phyloP scores from a whole-genome alignment of 2,329 filamentous ascomycete genomes.

The Trichophyton mentagrophytes region DNA sequence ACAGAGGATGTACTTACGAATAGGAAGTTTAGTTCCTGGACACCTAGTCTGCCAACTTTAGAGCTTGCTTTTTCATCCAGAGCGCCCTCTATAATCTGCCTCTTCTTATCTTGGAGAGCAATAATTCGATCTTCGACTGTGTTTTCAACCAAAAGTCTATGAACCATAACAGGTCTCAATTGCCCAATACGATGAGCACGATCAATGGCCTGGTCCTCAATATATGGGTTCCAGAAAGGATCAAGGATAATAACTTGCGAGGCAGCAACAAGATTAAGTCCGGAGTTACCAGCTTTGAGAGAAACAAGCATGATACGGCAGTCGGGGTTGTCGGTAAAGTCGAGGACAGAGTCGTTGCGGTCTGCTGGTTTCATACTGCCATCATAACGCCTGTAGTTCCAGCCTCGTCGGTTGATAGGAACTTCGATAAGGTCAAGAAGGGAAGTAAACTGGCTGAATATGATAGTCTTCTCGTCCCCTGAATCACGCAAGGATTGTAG shows the following conservation, averaged over 20 bases:
- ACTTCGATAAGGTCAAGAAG: constrained; percentile 67
- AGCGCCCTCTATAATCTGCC: constrained; percentile 61
- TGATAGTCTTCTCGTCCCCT: constrained; percentile 58
- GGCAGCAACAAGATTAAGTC: constrained; percentile 71
- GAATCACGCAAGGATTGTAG: constrained; percentile 40
- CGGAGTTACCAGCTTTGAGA: constrained; percentile 69
- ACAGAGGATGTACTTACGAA: constrained; percentile 31
- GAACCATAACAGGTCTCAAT: constrained; percentile 57
- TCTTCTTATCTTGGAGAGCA: constrained; percentile 64
- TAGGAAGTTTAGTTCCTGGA: constrained; percentile 56
- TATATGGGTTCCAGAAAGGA: constrained; percentile 88
- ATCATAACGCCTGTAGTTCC: constrained; percentile 58
- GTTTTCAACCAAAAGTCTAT: constrained; percentile 60
- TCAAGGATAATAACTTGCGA: constrained; percentile 82
- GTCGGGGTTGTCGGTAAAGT: constrained; percentile 50
- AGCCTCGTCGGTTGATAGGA: constrained; percentile 47
- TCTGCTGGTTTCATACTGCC: constrained; percentile 57
- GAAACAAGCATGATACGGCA: constrained; percentile 64
- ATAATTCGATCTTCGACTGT: constrained; percentile 86
- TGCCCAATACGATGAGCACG: constrained; percentile 83
- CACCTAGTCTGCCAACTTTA: constrained; percentile 52
- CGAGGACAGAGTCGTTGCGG: constrained; percentile 53
- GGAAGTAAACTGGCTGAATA: constrained; percentile 73
- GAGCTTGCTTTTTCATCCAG: constrained; percentile 62
- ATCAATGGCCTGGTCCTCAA: constrained; percentile 85